Conservation (phyloP, 129 eudicot genomes). For the Kitagawia praeruptora region DNA sequence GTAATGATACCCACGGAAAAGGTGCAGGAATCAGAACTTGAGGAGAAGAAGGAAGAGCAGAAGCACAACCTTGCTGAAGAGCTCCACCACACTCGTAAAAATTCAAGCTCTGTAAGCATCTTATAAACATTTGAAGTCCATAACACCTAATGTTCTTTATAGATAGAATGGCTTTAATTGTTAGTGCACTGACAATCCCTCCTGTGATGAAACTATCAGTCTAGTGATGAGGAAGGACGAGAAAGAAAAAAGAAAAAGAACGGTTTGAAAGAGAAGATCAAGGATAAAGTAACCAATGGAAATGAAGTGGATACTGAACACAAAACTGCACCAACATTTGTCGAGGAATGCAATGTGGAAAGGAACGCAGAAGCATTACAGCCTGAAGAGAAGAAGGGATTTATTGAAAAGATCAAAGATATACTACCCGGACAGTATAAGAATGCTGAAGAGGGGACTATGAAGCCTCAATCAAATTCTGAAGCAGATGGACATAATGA, state of each 20-base stretch:
- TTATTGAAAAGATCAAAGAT: slow-evolving; percentile 43
- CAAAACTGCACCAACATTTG: neutral
- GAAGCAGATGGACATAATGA: slow-evolving; percentile 18
- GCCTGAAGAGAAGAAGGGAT: slow-evolving; percentile 40
- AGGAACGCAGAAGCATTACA: slow-evolving; percentile 11
- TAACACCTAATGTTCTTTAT: neutral
- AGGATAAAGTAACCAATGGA: slow-evolving; percentile 21
- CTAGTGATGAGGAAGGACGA: slow-evolving; percentile 43
- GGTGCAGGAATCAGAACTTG: neutral
- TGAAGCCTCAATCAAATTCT: slow-evolving; percentile 4
- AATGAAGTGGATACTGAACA: slow-evolving; percentile 17
- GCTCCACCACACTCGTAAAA: slow-evolving; percentile 32
- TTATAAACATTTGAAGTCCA: neutral
- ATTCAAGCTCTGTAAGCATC: slow-evolving; percentile 38
- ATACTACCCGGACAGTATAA: slow-evolving; percentile 47
- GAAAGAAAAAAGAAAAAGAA: slow-evolving; percentile 32
- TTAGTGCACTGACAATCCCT: neutral
- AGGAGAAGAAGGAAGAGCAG: slow-evolving; percentile 8
- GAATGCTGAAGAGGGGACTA: slow-evolving; percentile 23
- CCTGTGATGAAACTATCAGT: slow-evolving; percentile 22
- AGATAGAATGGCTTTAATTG: neutral
- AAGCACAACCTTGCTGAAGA: slow-evolving; percentile 25
- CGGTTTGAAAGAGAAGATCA: slow-evolving; percentile 30
- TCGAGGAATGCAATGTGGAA: slow-evolving; percentile 2
- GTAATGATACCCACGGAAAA: slow-evolving; percentile 18